A percentile compares a stretch with the other conserved stretches of the same genome.
phyloP scores from a whole-genome alignment of 1,139 yeast species.

The Kurtzmaniella natalensis region DNA sequence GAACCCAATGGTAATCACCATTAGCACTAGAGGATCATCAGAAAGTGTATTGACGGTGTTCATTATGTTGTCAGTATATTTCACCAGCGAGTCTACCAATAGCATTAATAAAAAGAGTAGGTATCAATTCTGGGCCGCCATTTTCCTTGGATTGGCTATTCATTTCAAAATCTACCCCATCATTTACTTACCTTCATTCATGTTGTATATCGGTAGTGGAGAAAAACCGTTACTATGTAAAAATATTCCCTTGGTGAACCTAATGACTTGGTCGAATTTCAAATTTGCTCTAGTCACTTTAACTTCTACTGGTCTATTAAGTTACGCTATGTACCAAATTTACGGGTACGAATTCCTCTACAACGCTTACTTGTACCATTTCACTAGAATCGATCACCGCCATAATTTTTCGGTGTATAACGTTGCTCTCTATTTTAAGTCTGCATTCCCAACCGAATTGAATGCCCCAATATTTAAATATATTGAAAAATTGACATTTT shows the following conservation, averaged over 20 bases:
- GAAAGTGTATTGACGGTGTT: slow-evolving; percentile 85
- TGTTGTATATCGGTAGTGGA: slow-evolving; percentile 28
- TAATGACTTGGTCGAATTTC: slow-evolving; percentile 45
- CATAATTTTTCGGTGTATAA: slow-evolving; percentile 93
- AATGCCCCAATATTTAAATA: slow-evolving; percentile 5
- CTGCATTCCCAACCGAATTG: slow-evolving; percentile 25
- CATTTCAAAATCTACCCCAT: slow-evolving; percentile 92
- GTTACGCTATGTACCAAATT: slow-evolving; percentile 54
- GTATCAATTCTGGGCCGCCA: slow-evolving; percentile 52
- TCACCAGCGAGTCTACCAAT: slow-evolving; percentile 24
- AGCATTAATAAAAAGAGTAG: too few relatives aligned
- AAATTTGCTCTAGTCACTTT: slow-evolving; percentile 37
- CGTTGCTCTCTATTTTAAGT: slow-evolving; percentile 63
- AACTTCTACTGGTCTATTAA: slow-evolving; percentile 41
- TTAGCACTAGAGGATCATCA: slow-evolving; percentile 89
- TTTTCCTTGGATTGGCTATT: slow-evolving; percentile 69
- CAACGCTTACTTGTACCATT: slow-evolving; percentile 79
- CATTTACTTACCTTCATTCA: slow-evolving; percentile 64
- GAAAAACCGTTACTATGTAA: too few relatives aligned
- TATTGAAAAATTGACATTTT: slow-evolving; percentile 58
- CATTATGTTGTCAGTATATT: slow-evolving; percentile 57
- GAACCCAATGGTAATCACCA: slow-evolving; percentile 94
- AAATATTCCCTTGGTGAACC: slow-evolving; percentile 21
- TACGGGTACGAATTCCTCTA: slow-evolving; percentile 78
- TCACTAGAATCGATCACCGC: slow-evolving; percentile 82